Percentiles rank a stretch among this genome's conserved stretches.
Evolutionary conservation across 129 eudicot genomes (phyloP).

Genomic region (Smallanthus sonchifolius): DNA sequence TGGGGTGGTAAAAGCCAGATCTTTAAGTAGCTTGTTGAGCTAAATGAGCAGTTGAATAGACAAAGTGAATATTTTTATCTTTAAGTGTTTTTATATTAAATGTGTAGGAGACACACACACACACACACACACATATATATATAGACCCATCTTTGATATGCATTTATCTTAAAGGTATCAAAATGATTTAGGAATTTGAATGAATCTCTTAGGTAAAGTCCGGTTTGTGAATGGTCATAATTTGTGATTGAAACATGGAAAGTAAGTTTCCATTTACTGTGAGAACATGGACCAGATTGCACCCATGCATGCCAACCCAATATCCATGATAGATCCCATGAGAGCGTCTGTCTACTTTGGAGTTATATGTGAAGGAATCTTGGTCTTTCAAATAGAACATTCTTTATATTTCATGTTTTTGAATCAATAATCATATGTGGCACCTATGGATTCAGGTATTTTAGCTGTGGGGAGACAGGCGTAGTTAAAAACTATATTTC

Average conservation of each 20-base stretch:
- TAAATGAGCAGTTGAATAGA: constrained; percentile 35
- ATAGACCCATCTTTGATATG: no score
- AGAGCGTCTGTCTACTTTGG: neutral
- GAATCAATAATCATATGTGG: neutral
- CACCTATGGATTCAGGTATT: neutral
- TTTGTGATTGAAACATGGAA: neutral
- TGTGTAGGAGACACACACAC: no score
- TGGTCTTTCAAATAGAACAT: neutral
- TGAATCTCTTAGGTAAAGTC: neutral
- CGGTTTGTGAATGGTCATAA: constrained; percentile 1
- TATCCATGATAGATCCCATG: neutral
- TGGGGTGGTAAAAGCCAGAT: constrained; percentile 84
- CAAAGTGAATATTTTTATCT: neutral
- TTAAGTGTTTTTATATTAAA: neutral
- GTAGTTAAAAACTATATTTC: neutral
- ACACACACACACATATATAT: no score
- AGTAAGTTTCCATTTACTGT: neutral
- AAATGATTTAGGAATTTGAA: neutral
- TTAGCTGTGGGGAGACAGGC: neutral
- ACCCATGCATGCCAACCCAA: neutral
- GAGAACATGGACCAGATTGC: neutral
- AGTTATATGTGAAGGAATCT: constrained; percentile 5
- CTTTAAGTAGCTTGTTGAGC: constrained; percentile 73
- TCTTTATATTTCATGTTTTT: neutral
- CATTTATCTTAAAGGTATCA: no score